Evolutionary conservation across 805 yeast species (phyloP).

Genomic region (Teunomyces pallodes): DNA sequence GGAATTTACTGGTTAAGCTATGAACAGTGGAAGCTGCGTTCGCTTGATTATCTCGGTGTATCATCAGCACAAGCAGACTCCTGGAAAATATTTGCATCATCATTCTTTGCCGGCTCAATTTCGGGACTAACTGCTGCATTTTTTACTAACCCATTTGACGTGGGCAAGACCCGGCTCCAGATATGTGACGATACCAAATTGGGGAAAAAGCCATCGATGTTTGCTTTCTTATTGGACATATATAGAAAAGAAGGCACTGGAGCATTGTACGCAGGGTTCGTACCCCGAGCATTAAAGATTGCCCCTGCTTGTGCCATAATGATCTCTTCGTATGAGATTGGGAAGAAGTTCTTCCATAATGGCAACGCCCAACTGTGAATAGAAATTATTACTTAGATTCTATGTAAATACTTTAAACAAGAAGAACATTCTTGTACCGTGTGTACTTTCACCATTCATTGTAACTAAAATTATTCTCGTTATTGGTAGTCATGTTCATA

Average conservation of each 20-base stretch:
- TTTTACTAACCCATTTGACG: slow-evolving; percentile 92
- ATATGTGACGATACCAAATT: slow-evolving; percentile 36
- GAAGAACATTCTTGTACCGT: not conserved
- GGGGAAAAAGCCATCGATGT: slow-evolving; percentile 46
- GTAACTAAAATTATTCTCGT: not conserved
- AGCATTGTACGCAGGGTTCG: slow-evolving; percentile 83
- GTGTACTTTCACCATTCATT: not conserved
- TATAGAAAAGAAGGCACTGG: slow-evolving; percentile 69
- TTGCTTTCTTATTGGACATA: slow-evolving; percentile 61
- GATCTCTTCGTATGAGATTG: slow-evolving; percentile 92
- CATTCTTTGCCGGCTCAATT: slow-evolving; percentile 78
- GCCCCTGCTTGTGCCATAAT: slow-evolving; percentile 98
- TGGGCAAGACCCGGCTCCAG: slow-evolving; percentile 92
- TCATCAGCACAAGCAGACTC: slow-evolving; percentile 21
- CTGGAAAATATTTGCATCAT: slow-evolving; percentile 52
- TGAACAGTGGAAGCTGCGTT: slow-evolving; percentile 46
- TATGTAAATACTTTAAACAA: not conserved
- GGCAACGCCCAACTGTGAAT: slow-evolving; percentile 12
- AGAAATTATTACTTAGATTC: slow-evolving; percentile 3
- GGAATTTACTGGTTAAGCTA: slow-evolving; percentile 93
- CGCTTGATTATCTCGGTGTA: slow-evolving; percentile 17
- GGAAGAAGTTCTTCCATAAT: slow-evolving; percentile 54
- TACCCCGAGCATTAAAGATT: slow-evolving; percentile 83
- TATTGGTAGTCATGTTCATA: not conserved
- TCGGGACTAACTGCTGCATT: slow-evolving; percentile 87